Base-by-base conservation (phyloP, 768 basidiomycete genomes). In the Termitomyces sp. region DNA sequence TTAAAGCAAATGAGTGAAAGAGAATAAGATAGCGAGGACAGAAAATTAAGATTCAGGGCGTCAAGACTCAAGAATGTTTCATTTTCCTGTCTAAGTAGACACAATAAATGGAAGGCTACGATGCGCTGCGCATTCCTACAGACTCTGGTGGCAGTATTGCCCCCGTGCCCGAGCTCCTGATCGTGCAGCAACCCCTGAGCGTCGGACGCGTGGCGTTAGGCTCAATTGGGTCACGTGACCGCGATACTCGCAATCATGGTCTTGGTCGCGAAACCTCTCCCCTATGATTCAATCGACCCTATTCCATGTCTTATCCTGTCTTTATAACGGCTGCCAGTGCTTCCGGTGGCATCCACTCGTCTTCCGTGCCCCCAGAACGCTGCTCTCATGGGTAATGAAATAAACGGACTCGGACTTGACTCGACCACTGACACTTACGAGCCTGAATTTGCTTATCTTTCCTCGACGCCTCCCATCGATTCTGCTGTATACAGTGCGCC, bases 281-380 rank as follows among this genome's bases (percentile, higher is more conserved):
- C 28, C 54, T 47, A 36, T 34, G 4, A 29, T 3, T 46, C 20
- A 24, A 46, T 37, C 31, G 8, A 50, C 56, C 56, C 56, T 56
- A 56, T 56, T 56, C 18, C 6, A 50, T 56, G 56, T 56, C 56
- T 56, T 51, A 51, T 33, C 41, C 39, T 42, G 24, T 36, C 10
- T 51, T 44, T 56, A 56, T 44, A 56, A 33, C 10, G 22, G 16
- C 22, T 20, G 5, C 18, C 3, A 6, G 34, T 47, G 13, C 1
- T 39, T 29, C 6, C 1, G 6, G 3, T 16, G 24, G 44, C 7
- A 9, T 18, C 26, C 26, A 28, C 15, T 50, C 22, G n/a, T 34
- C 33, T 13, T 10, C 15, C 1, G 18, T 39, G 1, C 12, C 1
- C 8, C 31, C 34, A 29, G 9, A 9, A 26, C 18, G 36, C 10